Evolutionary conservation across 805 yeast species (phyloP).

Genomic region (Suhomyces sp.): DNA sequence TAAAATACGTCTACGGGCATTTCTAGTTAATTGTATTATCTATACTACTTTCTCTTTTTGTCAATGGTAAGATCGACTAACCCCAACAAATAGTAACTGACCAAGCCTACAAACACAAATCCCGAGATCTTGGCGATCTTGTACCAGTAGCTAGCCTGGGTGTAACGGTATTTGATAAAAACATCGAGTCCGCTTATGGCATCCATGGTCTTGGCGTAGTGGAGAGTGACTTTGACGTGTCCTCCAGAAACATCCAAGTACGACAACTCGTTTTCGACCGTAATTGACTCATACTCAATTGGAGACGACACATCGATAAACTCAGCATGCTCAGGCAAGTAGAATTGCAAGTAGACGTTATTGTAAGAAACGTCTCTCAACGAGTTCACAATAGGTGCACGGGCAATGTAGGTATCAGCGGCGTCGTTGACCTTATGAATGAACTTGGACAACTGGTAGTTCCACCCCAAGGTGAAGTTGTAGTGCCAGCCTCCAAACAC

Average conservation of each 20-base stretch:
- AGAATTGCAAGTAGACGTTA: constrained; percentile 54
- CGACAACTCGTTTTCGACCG: constrained; percentile 43
- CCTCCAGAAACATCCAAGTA: constrained; percentile 76
- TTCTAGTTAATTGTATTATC: neutral
- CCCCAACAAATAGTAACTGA: constrained; percentile 47
- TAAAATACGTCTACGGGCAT: too few species aligned
- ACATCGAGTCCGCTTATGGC: constrained; percentile 58
- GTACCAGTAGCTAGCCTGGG: constrained; percentile 47
- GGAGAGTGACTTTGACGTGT: constrained; percentile 67
- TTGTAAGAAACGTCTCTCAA: constrained; percentile 69
- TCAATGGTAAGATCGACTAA: constrained; percentile 33
- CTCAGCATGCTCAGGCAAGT: constrained; percentile 85
- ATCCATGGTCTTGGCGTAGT: constrained; percentile 62
- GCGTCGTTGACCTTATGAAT: constrained; percentile 40
- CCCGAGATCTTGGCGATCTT: constrained; percentile 69
- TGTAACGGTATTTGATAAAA: constrained; percentile 60
- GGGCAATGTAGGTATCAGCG: constrained; percentile 52
- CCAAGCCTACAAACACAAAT: constrained; percentile 57
- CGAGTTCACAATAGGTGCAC: constrained; percentile 71
- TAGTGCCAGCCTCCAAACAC: constrained; percentile 94
- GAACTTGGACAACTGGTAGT: constrained; percentile 52
- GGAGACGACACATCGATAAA: constrained; percentile 57
- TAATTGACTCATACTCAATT: constrained; percentile 33
- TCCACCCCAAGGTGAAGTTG: constrained; percentile 96
- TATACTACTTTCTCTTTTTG: constrained; percentile 7